Evolutionary conservation across 805 yeast species (phyloP), one percentile per base, ranked within the genome.

Genomic region (Pichia rugopelliculosa): DNA sequence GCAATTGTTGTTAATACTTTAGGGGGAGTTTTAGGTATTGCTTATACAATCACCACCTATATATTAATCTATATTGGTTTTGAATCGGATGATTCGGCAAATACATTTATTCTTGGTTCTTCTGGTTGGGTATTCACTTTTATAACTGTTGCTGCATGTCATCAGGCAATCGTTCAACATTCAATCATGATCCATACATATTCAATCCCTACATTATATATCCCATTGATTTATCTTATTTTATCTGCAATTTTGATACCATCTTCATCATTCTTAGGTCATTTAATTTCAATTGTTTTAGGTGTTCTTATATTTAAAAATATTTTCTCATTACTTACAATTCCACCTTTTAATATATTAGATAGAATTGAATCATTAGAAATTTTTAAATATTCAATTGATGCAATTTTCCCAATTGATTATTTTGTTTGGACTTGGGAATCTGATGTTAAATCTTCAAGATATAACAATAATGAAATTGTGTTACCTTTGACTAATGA

Each of bases 101-200:
- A 71, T 6, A 66, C 74, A 1, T 67, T 73, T 12, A 82, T 81
- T 2, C 64, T 80, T 18, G 95, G 95, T 1, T 74, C 88, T 21
- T 78, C 87, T 44, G 95, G 83, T 1, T 77, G 90, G 77, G 76
- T 77, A 27, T 87, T 87, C 59, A 74, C 88, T 45, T 75, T 87
- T 56, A 57, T 79, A 49, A 77, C 81, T 78, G 86, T n/a, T 76
- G 73, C 54, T 63, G 56, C 21, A 53, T 48, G 43, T 55, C 66
- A 4, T 39, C 43, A 17, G 45, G 48, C 4, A 53, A 50, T n/a
- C 55, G 57, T 34, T 45, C 41, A 3, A 44, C 54, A 20, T 51
- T 47, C 30, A 12, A 61, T 8, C 47, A 58, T 25, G 68, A 71
- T 9, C 63, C 71, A 30, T 21, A 20, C 24, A n/a, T 55, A 68